These are phyloP conservation scores for Trichosporon coremiiforme DNA, from an alignment of 1,284 basidiomycete genomes.

Conservation along the genomic window DNA sequence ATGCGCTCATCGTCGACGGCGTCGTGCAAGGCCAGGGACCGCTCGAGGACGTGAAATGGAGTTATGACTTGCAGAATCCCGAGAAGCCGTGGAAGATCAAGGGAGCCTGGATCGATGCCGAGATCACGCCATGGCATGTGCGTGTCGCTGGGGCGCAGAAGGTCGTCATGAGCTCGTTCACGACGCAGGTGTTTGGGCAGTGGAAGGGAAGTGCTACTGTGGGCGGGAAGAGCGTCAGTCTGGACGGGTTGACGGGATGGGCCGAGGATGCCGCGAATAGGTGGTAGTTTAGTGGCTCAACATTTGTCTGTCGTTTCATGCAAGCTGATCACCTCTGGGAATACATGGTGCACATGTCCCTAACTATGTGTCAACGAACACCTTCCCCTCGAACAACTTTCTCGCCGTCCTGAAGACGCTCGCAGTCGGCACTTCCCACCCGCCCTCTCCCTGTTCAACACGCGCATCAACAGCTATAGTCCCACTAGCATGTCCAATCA, in stretches of 20 bases:
- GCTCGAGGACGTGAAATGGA: constrained; percentile 4
- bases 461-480: constrained; percentile 67
- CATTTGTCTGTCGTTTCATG: too few relatives aligned
- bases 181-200: constrained; percentile 19
- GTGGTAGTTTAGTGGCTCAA: neutral
- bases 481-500: constrained; percentile 67
- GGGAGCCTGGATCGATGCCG: constrained; percentile 20
- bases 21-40: constrained; percentile 3
- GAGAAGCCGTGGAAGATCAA: constrained; percentile 19
- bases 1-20: constrained; percentile 25
- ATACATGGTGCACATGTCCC: too few relatives aligned
- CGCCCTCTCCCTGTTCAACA: constrained; percentile 55
- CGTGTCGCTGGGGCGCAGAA: constrained; percentile 4
- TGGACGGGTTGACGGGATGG: constrained; percentile 18
- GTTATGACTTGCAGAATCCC: neutral
- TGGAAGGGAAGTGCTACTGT: constrained; percentile 10
- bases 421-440: constrained; percentile 60
- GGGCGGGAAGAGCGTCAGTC: constrained; percentile 2
- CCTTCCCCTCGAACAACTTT: constrained; percentile 68
- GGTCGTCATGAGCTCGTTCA: constrained; percentile 18
- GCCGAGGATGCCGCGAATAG: constrained; percentile 19
- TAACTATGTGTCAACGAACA: constrained; percentile 55
- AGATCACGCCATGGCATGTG: constrained; percentile 20
- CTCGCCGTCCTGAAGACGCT: constrained; percentile 69
- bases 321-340: too few relatives aligned